phyloP scores from a whole-genome alignment of 2,329 filamentous ascomycete species.

The Tolypocladium ovalisporum region DNA sequence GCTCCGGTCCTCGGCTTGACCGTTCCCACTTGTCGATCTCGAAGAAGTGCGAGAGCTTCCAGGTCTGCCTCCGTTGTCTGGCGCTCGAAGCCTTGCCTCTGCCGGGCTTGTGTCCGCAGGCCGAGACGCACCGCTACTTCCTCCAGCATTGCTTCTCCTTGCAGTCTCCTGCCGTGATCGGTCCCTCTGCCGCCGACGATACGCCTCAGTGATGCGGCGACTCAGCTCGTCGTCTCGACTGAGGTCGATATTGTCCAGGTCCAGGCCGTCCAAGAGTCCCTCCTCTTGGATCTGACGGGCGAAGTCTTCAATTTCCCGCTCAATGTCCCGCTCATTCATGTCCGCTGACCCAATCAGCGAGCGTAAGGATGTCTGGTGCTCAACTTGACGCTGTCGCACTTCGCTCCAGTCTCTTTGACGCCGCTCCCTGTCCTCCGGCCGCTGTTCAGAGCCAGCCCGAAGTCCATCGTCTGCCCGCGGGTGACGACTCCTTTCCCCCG shows the following conservation, averaged over 20 bases:
- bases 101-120: conserved; percentile 9
- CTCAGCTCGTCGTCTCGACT: conserved; percentile 82
- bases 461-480: conserved; percentile 13
- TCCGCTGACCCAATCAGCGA: conserved; percentile 75
- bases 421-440: conserved; percentile 22
- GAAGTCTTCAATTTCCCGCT: conserved; percentile 84
- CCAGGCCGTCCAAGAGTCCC: conserved; percentile 76
- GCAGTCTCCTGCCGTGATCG: conserved; percentile 37
- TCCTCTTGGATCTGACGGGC: conserved; percentile 82
- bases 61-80: conserved; percentile 12
- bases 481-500: conserved; percentile 10
- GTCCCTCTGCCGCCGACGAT: conserved; percentile 63
- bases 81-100: conserved; percentile 17
- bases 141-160: conserved; percentile 29
- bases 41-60: conserved; percentile 30
- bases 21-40: conserved; percentile 32
- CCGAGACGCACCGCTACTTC: conserved; percentile 24
- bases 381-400: conserved; percentile 50
- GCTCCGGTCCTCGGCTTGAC: conserved; percentile 34
- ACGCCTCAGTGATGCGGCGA: conserved; percentile 81
- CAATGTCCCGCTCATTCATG: conserved; percentile 65
- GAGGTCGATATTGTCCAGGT: conserved; percentile 77
- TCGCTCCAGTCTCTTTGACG: conserved; percentile 29
- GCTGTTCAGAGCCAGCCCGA: conserved; percentile 21
- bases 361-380: conserved; percentile 81